Evolutionary conservation across 179 eudicot species (phyloP).

Genomic region (Camellia oleifera): DNA sequence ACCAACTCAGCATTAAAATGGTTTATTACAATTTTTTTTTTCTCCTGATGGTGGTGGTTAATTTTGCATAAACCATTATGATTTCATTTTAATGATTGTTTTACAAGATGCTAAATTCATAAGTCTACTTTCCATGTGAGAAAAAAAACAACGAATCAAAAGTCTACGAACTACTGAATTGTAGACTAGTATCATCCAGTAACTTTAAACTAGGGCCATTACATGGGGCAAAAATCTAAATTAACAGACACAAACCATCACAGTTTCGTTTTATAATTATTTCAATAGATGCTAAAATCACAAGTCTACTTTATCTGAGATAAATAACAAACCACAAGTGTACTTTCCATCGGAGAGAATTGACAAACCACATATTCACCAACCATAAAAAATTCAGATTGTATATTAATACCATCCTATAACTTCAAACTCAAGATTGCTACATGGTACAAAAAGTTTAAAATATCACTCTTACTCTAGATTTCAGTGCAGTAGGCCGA

Average conservation of each 20-base stretch:
- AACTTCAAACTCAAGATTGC: not conserved
- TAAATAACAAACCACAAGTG: not conserved
- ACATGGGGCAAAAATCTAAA: not conserved
- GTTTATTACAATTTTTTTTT: not conserved
- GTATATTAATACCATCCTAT: not conserved
- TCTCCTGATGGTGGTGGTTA: no score
- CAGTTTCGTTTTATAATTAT: not conserved
- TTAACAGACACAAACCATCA: not conserved
- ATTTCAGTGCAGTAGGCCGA: conserved; percentile 73
- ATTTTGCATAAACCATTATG: no score
- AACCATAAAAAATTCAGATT: not conserved
- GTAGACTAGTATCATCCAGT: not conserved
- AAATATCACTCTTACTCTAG: conserved; percentile 66
- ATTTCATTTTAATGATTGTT: not conserved
- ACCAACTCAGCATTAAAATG: not conserved
- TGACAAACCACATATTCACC: not conserved
- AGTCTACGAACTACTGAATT: not conserved
- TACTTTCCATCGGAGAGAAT: not conserved
- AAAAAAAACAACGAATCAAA: not conserved
- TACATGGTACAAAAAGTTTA: not conserved
- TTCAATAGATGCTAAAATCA: not conserved
- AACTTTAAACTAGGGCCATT: not conserved
- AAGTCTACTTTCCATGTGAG: not conserved
- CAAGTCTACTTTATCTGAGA: not conserved
- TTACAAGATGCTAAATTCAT: not conserved